Evolutionary conservation across 148 eudicot species (phyloP), one percentile per base, ranked within the genome.

Genomic region (Vaccinium vitisidaea): DNA sequence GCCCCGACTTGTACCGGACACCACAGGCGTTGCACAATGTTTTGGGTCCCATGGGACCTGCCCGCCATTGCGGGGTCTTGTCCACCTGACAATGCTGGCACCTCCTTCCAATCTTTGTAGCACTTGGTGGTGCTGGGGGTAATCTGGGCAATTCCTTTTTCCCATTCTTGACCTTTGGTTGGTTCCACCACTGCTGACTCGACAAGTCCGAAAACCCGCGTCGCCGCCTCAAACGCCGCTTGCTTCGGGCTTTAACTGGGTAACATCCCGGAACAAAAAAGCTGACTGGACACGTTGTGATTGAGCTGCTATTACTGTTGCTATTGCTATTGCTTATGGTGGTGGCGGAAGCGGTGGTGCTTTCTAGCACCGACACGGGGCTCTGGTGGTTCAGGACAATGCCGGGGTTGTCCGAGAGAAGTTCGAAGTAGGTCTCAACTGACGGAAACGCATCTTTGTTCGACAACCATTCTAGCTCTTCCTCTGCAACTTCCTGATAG

Each of bases 1-100:
- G 84, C 13, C 98, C 98, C 0, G 98, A 96, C 89, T 95, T 95
- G 86, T 91, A 94, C 86, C 98, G 84, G 5, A 95, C 98, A 74
- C 98, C 98, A 76, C 98, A 95, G 14, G 98, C 98, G 70, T 95
- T 95, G 79, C 97, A 95, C 27, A 95, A 90, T 2, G 98, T 95
- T 76, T 95, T 96, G 0, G 98, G 98, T 27, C 98, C 98, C 82
- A 84, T 79, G 0, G 98, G 98, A 2, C 98, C 98, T 0, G 93
- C 95, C 69, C 98, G 87, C 98, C 98, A 96, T 54, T 94, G 98
- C 4, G 98, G 98, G 48, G 98, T 96, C 92, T 93, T 90, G 82
- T 93, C 96, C 8, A 92, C 82, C 76, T 69, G 89, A 77, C 98
- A 96, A 85, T 96, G 98, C 76, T 81, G 86, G 84, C 98, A 96